Evolutionary conservation across 2,329 filamentous ascomycete genomes (phyloP).

Genomic region (Fusarium sp.): DNA sequence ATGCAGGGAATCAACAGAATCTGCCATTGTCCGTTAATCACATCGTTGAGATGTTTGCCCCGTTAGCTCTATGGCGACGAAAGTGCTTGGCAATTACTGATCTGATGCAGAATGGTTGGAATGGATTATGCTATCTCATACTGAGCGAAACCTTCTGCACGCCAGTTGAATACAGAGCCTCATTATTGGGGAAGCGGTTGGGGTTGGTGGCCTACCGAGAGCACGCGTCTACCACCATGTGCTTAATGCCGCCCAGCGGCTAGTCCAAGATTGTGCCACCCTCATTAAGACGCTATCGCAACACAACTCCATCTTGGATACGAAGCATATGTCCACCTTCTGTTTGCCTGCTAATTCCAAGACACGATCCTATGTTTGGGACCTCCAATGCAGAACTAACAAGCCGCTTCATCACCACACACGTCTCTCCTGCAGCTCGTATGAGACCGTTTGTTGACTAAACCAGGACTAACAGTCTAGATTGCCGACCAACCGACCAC

Average conservation of each 20-base stretch:
- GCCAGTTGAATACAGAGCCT: neutral
- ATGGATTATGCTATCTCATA: neutral
- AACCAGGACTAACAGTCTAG: neutral
- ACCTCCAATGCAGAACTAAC: neutral
- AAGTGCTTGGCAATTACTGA: neutral
- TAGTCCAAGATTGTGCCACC: neutral
- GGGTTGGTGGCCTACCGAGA: neutral
- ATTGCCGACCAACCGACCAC: neutral
- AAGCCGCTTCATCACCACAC: neutral
- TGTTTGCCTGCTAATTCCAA: neutral
- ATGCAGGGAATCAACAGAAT: conserved; percentile 5
- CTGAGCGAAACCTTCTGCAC: neutral
- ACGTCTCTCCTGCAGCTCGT: neutral
- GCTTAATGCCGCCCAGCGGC: conserved; percentile 8
- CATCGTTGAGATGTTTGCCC: fast-evolving
- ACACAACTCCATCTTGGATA: conserved; percentile 1
- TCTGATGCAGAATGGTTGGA: neutral
- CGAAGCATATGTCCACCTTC: neutral
- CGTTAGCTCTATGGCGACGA: fast-evolving
- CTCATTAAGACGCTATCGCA: conserved; percentile 1
- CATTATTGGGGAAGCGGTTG: neutral
- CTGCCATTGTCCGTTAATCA: fast-evolving
- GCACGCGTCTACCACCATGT: neutral
- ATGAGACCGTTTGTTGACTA: neutral
- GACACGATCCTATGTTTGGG: neutral